Conservation (phyloP, 331 rosid species). For the Saraca asoca region DNA sequence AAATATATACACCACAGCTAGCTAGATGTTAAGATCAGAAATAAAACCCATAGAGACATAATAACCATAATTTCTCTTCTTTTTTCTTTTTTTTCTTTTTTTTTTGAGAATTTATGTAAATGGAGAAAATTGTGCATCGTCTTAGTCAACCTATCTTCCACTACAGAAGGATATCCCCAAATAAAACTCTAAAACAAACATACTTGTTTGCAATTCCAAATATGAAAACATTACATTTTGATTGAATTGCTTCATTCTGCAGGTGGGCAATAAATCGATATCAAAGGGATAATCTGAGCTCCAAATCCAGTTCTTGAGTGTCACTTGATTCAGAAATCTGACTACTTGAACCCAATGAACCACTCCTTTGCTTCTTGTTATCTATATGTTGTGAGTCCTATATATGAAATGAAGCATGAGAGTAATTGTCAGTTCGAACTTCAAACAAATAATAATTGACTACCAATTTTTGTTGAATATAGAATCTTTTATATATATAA, state of each 20-base stretch:
- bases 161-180: constrained; percentile 44
- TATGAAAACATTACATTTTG: constrained; percentile 38
- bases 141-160: constrained; percentile 45
- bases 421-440: too few relatives aligned
- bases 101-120: constrained; percentile 35
- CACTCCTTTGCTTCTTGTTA: constrained; percentile 51
- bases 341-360: constrained; percentile 68
- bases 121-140: constrained; percentile 30
- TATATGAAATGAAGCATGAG: constrained; percentile 19
- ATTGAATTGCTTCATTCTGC: constrained; percentile 26
- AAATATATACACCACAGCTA: too few relatives aligned
- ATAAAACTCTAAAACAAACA: constrained; percentile 41
- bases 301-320: constrained; percentile 86
- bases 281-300: constrained; percentile 82
- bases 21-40: too few relatives aligned
- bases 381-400: constrained; percentile 61
- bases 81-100: constrained; percentile 34
- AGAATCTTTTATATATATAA: not conserved
- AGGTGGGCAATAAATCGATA: not conserved
- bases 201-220: constrained; percentile 40
- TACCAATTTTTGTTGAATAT: not conserved
- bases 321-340: constrained; percentile 92
- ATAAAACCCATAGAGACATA: too few relatives aligned
- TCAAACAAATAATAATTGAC: too few relatives aligned
- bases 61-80: constrained; percentile 27